Conservation (phyloP, 768 basidiomycete genomes). For the Suillus ampliporus region DNA sequence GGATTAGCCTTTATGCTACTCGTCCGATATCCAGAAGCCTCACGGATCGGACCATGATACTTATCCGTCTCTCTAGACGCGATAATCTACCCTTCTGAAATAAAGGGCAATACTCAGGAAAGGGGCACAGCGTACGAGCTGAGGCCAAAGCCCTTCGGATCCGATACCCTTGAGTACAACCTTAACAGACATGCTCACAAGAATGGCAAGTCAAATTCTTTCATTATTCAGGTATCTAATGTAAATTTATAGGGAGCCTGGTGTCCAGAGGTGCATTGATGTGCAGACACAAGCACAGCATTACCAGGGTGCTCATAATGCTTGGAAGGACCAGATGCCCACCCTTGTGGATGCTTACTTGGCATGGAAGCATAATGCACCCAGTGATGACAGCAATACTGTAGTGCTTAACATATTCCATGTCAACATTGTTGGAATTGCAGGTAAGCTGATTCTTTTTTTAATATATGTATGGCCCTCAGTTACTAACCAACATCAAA, state of each 20-base stretch:
- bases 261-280: background rate
- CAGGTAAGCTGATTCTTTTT: background rate
- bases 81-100: too few species aligned
- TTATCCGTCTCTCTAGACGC: too few species aligned
- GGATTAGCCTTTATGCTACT: too few species aligned
- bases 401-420: background rate
- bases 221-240: background rate
- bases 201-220: background rate
- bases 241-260: background rate
- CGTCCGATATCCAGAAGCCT: too few species aligned
- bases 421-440: background rate
- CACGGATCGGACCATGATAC: too few species aligned
- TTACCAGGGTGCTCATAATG: background rate
- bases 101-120: too few species aligned
- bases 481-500: background rate
- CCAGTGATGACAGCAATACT: background rate
- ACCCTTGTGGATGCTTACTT: background rate
- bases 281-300: too few species aligned
- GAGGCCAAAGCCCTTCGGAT: too few species aligned
- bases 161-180: too few species aligned
- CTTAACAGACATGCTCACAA: background rate
- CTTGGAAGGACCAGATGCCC: slow-evolving; percentile 5
- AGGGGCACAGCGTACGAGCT: too few species aligned
- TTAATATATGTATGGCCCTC: background rate
- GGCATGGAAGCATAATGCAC: background rate